Conservation (phyloP, 257 asterid species). For the Cruciata laevipes region DNA sequence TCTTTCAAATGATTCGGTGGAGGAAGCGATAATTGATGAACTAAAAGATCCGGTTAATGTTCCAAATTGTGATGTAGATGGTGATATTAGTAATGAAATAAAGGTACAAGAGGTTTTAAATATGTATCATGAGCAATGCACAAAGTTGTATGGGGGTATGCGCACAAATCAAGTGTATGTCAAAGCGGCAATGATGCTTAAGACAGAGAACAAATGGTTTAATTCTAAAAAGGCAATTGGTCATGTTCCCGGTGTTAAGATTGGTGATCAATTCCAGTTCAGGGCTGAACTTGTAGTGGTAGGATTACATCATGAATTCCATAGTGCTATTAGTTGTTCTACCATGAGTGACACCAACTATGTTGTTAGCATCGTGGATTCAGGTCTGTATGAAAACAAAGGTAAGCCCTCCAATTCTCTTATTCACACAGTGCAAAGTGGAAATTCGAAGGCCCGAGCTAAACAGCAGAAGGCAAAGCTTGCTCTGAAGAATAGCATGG, state of each 20-base stretch:
- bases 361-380: constrained; percentile 68
- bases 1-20: neutral
- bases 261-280: constrained; percentile 85
- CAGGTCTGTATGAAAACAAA: constrained; percentile 63
- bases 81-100: neutral
- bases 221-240: constrained; percentile 15
- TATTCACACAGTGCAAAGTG: constrained; percentile 76
- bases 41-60: neutral
- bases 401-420: constrained; percentile 50
- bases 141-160: constrained; percentile 4
- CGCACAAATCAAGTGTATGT: neutral
- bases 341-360: constrained; percentile 29
- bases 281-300: constrained; percentile 75
- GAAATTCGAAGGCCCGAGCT: constrained; percentile 32
- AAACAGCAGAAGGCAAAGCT: constrained; percentile 71
- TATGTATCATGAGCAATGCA: constrained; percentile 1
- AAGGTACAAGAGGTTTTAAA: constrained; percentile 5
- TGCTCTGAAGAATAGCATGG: constrained; percentile 55
- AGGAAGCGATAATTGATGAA: neutral
- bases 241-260: constrained; percentile 50
- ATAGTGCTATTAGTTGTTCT: constrained; percentile 60
- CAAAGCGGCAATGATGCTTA: constrained; percentile 6
- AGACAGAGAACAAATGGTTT: constrained; percentile 10
- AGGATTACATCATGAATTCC: constrained; percentile 68
- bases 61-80: neutral